phyloP scores from a whole-genome alignment of 805 yeast genomes.

The Priceomyces melissophilus region DNA sequence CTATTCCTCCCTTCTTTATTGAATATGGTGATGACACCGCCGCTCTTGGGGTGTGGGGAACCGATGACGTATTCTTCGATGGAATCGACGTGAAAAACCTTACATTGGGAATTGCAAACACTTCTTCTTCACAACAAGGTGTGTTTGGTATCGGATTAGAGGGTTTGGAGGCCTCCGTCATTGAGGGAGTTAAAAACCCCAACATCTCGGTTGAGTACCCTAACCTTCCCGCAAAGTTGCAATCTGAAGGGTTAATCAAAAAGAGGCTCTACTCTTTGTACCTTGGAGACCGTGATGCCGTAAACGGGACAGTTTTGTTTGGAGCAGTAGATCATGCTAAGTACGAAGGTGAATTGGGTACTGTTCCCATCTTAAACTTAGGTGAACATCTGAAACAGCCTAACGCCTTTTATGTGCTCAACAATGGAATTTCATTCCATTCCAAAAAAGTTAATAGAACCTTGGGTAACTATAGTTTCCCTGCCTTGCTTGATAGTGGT shows the following conservation, averaged over 20 bases:
- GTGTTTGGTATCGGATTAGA: constrained; percentile 73
- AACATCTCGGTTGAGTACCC: constrained; percentile 24
- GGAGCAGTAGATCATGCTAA: constrained; percentile 45
- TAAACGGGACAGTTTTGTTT: constrained; percentile 34
- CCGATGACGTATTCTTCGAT: constrained; percentile 56
- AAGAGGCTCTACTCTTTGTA: constrained; percentile 36
- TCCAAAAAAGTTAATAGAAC: constrained; percentile 13
- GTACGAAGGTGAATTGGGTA: constrained; percentile 28
- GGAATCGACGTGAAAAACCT: constrained; percentile 45
- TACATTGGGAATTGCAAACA: constrained; percentile 72
- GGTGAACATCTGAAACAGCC: constrained; percentile 14
- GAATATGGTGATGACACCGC: constrained; percentile 47
- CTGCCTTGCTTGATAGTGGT: constrained; percentile 36
- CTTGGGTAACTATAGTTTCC: constrained; percentile 3
- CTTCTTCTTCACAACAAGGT: constrained; percentile 61
- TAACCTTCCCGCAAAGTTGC: constrained; percentile 36
- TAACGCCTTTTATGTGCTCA: constrained; percentile 16
- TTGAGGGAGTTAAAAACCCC: constrained; percentile 4
- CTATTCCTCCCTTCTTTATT: constrained; percentile 41
- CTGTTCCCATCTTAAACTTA: constrained; percentile 41
- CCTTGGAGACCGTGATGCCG: constrained; percentile 23
- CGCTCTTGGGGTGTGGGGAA: constrained; percentile 56
- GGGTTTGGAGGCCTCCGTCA: constrained; percentile 61
- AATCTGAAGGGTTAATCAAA: constrained; percentile 28
- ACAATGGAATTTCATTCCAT: constrained; percentile 8